A percentile compares a stretch with the other conserved stretches of the same genome.
Conservation (phyloP, 371 early-diverging fungal species). For the Entomophthora muscae region DNA sequence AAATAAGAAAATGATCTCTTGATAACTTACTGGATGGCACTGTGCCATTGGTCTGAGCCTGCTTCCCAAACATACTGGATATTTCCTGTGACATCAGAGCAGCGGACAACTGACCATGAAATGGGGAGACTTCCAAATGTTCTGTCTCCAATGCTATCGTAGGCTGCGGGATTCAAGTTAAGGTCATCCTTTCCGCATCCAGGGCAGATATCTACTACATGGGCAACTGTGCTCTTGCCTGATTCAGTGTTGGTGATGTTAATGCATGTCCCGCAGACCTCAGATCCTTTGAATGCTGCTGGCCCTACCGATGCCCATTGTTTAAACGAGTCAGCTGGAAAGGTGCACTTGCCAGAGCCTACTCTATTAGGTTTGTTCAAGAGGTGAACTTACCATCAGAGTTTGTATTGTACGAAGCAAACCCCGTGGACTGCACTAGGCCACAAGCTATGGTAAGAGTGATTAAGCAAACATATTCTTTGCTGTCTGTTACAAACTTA, state of each 20-base stretch:
- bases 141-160: not conserved
- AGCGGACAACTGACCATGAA: constrained; percentile 3
- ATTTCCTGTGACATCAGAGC: too few species aligned
- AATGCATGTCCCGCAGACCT: not conserved
- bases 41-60: constrained; percentile 1
- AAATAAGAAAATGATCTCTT: too few species aligned
- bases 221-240: not conserved
- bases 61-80: too few species aligned
- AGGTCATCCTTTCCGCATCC: not conserved
- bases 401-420: constrained; percentile 1
- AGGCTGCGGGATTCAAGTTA: not conserved
- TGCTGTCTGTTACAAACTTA: too few species aligned
- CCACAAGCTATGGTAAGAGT: not conserved
- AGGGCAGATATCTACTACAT: constrained; percentile 4
- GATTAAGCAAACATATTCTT: too few species aligned
- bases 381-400: constrained; percentile 3
- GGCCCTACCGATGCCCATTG: not conserved
- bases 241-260: not conserved
- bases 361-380: too few species aligned
- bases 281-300: not conserved
- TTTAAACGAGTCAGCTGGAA: not conserved
- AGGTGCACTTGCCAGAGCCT: constrained; percentile 4
- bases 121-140: not conserved
- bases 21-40: constrained; percentile 6
- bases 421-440: not conserved